Base-by-base conservation (phyloP, 139 green algal species). In the Pseudopediastrum boryanum region DNA sequence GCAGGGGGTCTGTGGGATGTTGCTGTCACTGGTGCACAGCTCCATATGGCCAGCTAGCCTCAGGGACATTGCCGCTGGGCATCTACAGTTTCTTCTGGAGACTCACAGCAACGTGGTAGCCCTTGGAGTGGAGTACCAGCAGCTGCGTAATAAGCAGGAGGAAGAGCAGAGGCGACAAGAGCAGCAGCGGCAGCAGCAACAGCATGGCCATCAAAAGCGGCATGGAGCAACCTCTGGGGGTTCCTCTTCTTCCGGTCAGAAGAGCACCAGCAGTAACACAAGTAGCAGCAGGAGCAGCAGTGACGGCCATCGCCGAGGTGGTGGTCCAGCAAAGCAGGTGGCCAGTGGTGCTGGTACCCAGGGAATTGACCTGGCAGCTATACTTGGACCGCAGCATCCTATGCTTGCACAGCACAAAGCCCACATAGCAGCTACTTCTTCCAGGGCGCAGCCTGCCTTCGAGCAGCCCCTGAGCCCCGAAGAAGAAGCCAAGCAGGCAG, bases 11-110 rank as follows among this genome's bases (percentile, higher is more conserved):
- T 83, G 69, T 43, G 38, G 19, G 9, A 72, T 64, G 6, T 74
- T 93, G 64, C 78, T 91, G 31, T 69, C 78, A 56, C 85, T 91
- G 36, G 58, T 85, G 43, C 81, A 80, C 76, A 72, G 42, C 39
- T 25, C 63, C 42, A 13, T 65, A 36, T 94, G 90, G 90, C 89
- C 91, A 2, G 74, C 85, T 36, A 90, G 78, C 2, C 72, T 94
- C 36, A 77, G 91, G 10, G 84, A 93, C 71, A 85, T 87, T 25
- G 80, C 89, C 9, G 80, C 76, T 3, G 90, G 90, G 43, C 85
- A 88, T 59, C 81, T 95, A 36, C 79, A 88, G 59, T 88, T 86
- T 77, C 83, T 94, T 21, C 71, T 83, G 52, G 90, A 95, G 83
- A 80, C 69, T 21, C 83, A 78, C 42, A 33, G 50, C 63, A 88